Base-by-base conservation (phyloP, 805 yeast genomes). In the Metschnikowia colocasiae region DNA sequence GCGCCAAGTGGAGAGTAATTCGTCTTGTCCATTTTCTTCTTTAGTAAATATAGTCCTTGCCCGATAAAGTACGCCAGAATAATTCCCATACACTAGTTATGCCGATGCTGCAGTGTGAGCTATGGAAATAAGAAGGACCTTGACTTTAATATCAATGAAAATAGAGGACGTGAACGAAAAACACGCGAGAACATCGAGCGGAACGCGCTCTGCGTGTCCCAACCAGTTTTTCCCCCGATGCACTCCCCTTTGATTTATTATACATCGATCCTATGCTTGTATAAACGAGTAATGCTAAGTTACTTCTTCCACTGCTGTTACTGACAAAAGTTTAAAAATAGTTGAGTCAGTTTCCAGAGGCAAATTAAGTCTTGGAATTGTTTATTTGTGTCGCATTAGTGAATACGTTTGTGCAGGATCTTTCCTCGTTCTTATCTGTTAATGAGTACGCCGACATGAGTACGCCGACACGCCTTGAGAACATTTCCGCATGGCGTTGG, bases 41-140 rank as follows among this genome's bases (percentile, higher is more conserved):
- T 63, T 29, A 65, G 40, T 10, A 67, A 47, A 56, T 70, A 72
- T 35, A 63, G 49, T 18, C 58, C 47, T 56, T 72, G 76, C 45
- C 66, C 64, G 31, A 68, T 45, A 39, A 72, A 54, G 56, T 69
- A 71, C 46, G 70, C 57, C 65, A 69, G 69, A 45, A 72, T 52
- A 45, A 72, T 48, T 59, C 77, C 76, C 77, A 72, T 72, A 47
- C 53, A 59, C 52, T 52, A 29, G 43, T 27, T 6, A 36, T 30
- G 35, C 33, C 26, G 26, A 37, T 16, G 35, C 25, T 31, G 31
- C 19, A 43, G 39, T 37, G 30, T 27, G 39, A 31, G 30, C 30
- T 12, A 31, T 34, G 37, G 20, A 36, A 46, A 30, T 34, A 23
- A 44, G 40, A 30, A 16, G 26, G 16, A 10, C 40, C 23, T 29